Conservation (phyloP, 2,329 filamentous ascomycete species). For the Mariannaea elegans region DNA sequence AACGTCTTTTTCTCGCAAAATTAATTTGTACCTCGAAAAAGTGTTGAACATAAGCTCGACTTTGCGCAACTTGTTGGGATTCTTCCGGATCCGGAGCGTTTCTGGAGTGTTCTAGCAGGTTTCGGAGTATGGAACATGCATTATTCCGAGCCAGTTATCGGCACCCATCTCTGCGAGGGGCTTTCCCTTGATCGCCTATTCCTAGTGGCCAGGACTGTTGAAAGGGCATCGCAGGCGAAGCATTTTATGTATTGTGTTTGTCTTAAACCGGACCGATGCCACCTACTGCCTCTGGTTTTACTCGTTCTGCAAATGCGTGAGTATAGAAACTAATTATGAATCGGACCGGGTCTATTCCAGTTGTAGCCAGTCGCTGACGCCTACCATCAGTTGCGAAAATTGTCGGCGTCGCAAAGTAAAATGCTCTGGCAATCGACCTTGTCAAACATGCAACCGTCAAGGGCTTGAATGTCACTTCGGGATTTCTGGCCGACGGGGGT, state of each 20-base stretch:
- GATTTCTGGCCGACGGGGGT: constrained; percentile 27
- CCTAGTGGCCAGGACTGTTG: no score
- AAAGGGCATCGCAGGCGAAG: no score
- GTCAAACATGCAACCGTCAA: constrained; percentile 35
- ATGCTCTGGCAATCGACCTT: constrained; percentile 40
- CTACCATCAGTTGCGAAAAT: constrained; percentile 29
- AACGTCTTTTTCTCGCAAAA: no score
- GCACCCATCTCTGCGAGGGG: no score
- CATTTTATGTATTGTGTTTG: neutral
- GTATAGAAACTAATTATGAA: neutral
- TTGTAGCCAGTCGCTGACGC: neutral
- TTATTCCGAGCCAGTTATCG: no score
- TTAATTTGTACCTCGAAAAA: no score
- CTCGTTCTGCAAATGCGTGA: constrained; percentile 32
- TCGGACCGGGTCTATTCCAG: neutral
- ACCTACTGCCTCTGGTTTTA: constrained; percentile 12
- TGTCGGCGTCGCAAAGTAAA: constrained; percentile 42
- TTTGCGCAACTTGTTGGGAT: neutral
- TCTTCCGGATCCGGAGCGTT: no score
- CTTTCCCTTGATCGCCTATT: no score
- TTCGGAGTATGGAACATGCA: constrained; percentile 6
- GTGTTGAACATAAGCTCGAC: neutral
- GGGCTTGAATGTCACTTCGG: constrained; percentile 39
- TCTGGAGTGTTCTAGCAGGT: neutral
- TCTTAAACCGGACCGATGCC: constrained; percentile 5